phyloP scores from a whole-genome alignment of 805 yeast species.

The Metschnikowia amazonensis region DNA sequence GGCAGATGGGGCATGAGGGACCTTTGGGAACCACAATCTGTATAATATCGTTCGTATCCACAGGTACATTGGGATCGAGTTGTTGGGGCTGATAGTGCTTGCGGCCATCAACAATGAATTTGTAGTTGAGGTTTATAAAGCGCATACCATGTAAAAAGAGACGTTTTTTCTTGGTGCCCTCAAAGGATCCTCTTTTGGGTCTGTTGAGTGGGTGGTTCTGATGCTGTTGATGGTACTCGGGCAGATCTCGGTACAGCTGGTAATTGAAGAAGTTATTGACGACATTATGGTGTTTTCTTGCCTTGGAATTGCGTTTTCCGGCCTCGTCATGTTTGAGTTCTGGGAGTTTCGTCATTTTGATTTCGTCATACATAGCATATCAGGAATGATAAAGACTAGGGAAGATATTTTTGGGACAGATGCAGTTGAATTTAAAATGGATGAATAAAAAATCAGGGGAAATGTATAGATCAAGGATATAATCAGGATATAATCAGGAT shows the following conservation, averaged over 20 bases:
- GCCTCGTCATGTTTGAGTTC: constrained; percentile 1
- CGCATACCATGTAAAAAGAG: constrained; percentile 59
- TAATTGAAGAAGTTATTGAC: constrained; percentile 68
- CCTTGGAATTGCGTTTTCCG: background rate
- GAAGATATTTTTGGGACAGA: background rate
- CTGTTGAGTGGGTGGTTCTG: constrained; percentile 13
- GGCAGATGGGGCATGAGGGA: constrained; percentile 87
- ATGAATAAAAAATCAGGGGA: too few species aligned
- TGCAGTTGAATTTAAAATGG: too few species aligned
- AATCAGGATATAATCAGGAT: too few species aligned
- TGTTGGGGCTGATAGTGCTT: constrained; percentile 54
- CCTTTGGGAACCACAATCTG: constrained; percentile 74
- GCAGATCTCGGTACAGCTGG: constrained; percentile 39
- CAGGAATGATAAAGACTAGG: too few species aligned
- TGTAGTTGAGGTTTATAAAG: constrained; percentile 78
- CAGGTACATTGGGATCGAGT: constrained; percentile 70
- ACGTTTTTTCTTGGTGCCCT: constrained; percentile 13
- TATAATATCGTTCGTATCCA: constrained; percentile 56
- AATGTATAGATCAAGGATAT: too few species aligned
- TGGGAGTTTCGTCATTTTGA: background rate
- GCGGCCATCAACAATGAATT: constrained; percentile 71
- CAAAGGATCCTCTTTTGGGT: background rate
- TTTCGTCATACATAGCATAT: background rate
- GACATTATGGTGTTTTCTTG: constrained; percentile 28
- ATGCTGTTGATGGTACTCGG: constrained; percentile 26